Percentiles rank a stretch among this genome's conserved stretches.
These are phyloP conservation scores for Sporisorium graminicola DNA, from an alignment of 1,284 basidiomycete species.

Conservation along the genomic window DNA sequence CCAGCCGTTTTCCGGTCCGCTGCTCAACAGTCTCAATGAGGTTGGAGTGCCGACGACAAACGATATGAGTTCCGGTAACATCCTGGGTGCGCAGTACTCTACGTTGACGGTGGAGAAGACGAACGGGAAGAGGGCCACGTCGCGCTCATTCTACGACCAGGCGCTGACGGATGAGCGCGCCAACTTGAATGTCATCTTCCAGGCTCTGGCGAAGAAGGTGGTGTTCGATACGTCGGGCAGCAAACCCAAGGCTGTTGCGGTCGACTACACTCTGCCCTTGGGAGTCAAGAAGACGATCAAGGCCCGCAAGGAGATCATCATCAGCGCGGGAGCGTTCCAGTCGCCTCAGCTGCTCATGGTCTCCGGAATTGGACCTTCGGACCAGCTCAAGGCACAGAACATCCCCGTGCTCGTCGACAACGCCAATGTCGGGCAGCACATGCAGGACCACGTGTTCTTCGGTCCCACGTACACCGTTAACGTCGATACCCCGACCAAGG, in stretches of 20 bases:
- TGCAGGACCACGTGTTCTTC: slow-evolving; percentile 63
- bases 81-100: slow-evolving; percentile 66
- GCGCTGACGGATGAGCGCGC: slow-evolving; percentile 29
- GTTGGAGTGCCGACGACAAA: slow-evolving; percentile 47
- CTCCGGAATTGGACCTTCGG: slow-evolving; percentile 54
- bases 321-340: slow-evolving; percentile 64
- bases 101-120: slow-evolving; percentile 41
- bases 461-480: slow-evolving; percentile 56
- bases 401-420: slow-evolving; percentile 41
- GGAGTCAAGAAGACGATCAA: slow-evolving; percentile 38
- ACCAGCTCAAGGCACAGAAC: slow-evolving; percentile 38
- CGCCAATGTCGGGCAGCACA: slow-evolving; percentile 54
- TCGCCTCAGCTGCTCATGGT: slow-evolving; percentile 67
- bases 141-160: slow-evolving; percentile 51
- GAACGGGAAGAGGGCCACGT: slow-evolving; percentile 46
- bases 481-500: slow-evolving; percentile 41
- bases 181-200: slow-evolving; percentile 63
- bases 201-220: slow-evolving; percentile 62
- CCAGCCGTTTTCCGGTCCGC: slow-evolving; percentile 48
- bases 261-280: slow-evolving; percentile 38
- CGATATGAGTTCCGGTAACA: slow-evolving; percentile 59
- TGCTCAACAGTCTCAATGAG: slow-evolving; percentile 49
- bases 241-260: slow-evolving; percentile 57
- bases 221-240: slow-evolving; percentile 69
- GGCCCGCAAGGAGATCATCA: slow-evolving; percentile 62